These are phyloP conservation scores for Vachellia collinsii DNA, from an alignment of 306 rosid species.

Conservation along the genomic window DNA sequence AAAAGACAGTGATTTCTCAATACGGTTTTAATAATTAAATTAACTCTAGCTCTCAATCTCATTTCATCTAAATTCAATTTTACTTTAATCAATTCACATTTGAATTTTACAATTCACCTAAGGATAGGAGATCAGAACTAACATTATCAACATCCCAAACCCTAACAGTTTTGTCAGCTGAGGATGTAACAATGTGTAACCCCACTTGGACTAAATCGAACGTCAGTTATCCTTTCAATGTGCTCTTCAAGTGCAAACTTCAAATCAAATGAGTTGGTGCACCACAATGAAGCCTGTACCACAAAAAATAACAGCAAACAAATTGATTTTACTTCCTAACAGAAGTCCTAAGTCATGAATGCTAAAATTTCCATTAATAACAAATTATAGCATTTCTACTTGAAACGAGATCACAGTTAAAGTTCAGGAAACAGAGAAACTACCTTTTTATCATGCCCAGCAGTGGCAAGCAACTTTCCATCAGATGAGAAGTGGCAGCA, in stretches of 20 bases:
- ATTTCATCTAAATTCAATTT: constrained; percentile 16
- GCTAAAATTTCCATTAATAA: neutral
- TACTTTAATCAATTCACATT: neutral
- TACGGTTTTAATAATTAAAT: neutral
- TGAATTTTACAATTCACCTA: constrained; percentile 10
- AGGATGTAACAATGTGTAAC: constrained; percentile 75
- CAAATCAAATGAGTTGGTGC: constrained; percentile 55
- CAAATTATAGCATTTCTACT: constrained; percentile 1
- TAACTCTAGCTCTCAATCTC: neutral
- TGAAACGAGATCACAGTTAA: constrained; percentile 17
- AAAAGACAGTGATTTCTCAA: too few species aligned
- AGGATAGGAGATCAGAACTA: constrained; percentile 39
- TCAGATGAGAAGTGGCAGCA: constrained; percentile 85
- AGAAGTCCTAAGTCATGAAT: neutral
- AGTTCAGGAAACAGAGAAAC: constrained; percentile 21
- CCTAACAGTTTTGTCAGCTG: constrained; percentile 81
- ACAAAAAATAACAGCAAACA: constrained; percentile 18
- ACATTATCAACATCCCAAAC: constrained; percentile 87
- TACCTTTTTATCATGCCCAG: constrained; percentile 85
- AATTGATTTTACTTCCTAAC: neutral
- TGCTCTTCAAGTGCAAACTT: constrained; percentile 76
- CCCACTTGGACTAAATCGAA: constrained; percentile 71
- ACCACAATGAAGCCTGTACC: constrained; percentile 79
- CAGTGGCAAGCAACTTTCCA: constrained; percentile 43
- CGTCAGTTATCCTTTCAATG: constrained; percentile 73